Percentiles rank a stretch among this genome's conserved stretches.
phyloP scores from a whole-genome alignment of 768 basidiomycete species.

The Agrocybe chaxingu region DNA sequence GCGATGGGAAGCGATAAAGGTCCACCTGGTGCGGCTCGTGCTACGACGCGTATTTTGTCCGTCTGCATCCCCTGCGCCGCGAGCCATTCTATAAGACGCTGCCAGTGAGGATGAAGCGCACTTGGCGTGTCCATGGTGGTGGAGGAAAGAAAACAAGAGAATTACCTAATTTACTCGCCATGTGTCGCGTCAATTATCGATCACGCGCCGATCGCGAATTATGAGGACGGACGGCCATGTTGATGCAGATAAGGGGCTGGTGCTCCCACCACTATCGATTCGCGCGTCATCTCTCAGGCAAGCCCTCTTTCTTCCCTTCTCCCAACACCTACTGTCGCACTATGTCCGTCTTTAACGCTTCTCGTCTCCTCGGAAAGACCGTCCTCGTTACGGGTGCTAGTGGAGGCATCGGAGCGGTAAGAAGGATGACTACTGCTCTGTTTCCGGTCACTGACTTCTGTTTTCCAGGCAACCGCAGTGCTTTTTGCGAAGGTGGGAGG shows the following conservation, averaged over 20 bases:
- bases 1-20: slow-evolving; percentile 3
- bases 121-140: slow-evolving; percentile 5
- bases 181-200: slow-evolving; percentile 7
- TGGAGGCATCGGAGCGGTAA: slow-evolving; percentile 84
- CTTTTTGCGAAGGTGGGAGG: slow-evolving; percentile 83
- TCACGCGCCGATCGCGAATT: slow-evolving; percentile 20
- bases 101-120: slow-evolving; percentile 39
- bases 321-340: not conserved
- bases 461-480: slow-evolving; percentile 71
- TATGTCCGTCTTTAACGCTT: slow-evolving; percentile 82
- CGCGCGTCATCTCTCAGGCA: slow-evolving; percentile 11
- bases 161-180: slow-evolving; percentile 1
- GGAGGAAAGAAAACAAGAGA: slow-evolving; percentile 1
- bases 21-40: slow-evolving; percentile 50
- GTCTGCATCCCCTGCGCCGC: slow-evolving; percentile 42
- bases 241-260: slow-evolving; percentile 14
- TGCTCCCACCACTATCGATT: slow-evolving; percentile 9
- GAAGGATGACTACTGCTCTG: slow-evolving; percentile 19
- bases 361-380: slow-evolving; percentile 78
- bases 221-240: slow-evolving; percentile 6
- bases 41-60: slow-evolving; percentile 46
- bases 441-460: not conserved
- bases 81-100: slow-evolving; percentile 51
- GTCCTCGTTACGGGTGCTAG: slow-evolving; percentile 89
- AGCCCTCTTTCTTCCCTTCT: slow-evolving; percentile 2